Evolutionary conservation across 768 basidiomycete genomes (phyloP), one percentile per base, ranked within the genome.

Genomic region (Kwoniella heveanensis): DNA sequence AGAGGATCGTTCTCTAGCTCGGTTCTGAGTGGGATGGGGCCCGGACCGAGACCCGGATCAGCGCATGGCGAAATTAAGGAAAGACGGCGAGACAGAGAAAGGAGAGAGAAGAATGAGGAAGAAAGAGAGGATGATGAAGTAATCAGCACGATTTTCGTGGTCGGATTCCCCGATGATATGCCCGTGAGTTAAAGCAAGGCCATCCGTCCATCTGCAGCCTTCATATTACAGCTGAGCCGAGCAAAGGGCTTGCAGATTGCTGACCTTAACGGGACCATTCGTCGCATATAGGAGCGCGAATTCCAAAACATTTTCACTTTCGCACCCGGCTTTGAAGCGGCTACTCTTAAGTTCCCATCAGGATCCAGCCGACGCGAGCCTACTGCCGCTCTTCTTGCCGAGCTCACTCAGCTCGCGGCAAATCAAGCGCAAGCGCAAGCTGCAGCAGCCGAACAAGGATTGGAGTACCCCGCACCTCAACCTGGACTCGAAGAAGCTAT

Each of bases 251-350:
- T n/a, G n/a, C n/a, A n/a, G n/a, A n/a, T n/a, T n/a, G 65, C 51
- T 26, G 9, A 13, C 24, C 26, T 29, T n/a, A n/a, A n/a, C n/a
- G n/a, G n/a, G n/a, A n/a, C n/a, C n/a, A n/a, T n/a, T 15, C 17
- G 25, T 61, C 22, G 26, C 19, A 17, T 9, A 15, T 47, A 97
- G 93, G 96, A 98, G 83, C 92, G 96, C 29, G 96, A 99, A 82
- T 99, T 98, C 80, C 92, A 95, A 80, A 97, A 97, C 78, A 95
- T 99, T 90, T 99, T 99, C 79, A 92, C 93, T 8, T 99, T 99
- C 75, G 92, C 91, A 2, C 82, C 85, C 0, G 96, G 93, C 12
- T 99, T 98, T 73, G 96, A 98, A 79, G 96, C 94, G 24, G 95
- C 96, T 8, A 96, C 94, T 6, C 85, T 99, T 70, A 99, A 97